phyloP scores from a whole-genome alignment of 805 yeast genomes.

The Candida odintsovae region DNA sequence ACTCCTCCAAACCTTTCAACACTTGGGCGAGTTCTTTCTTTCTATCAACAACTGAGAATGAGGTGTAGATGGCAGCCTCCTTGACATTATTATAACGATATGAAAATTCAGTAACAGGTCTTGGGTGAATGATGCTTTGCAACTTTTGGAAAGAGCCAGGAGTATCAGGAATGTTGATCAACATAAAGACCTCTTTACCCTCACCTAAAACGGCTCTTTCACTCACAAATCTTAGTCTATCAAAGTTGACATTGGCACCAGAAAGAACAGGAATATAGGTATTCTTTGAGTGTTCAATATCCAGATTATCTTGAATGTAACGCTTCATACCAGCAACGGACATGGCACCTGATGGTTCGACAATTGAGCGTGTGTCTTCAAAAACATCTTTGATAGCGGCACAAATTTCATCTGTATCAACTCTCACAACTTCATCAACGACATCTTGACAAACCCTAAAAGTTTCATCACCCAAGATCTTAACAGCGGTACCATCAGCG shows the following conservation, averaged over 20 bases:
- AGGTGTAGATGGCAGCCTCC: constrained; percentile 77
- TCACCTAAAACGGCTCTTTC: constrained; percentile 99
- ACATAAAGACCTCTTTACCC: constrained; percentile 91
- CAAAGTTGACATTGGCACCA: constrained; percentile 99
- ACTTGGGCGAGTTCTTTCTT: constrained; percentile 67
- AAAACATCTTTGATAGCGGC: constrained; percentile 97
- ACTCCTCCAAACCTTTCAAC: constrained; percentile 46
- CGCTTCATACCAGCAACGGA: constrained; percentile 92
- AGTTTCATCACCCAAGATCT: constrained; percentile 83
- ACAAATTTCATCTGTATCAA: constrained; percentile 87
- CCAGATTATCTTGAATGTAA: constrained; percentile 64
- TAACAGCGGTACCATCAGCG: constrained; percentile 98
- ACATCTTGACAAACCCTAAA: constrained; percentile 70
- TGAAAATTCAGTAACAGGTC: constrained; percentile 90
- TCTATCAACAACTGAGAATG: constrained; percentile 78
- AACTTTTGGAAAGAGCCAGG: constrained; percentile 86
- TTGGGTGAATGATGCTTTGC: constrained; percentile 75
- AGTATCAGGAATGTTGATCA: constrained; percentile 83
- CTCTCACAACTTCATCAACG: constrained; percentile 86
- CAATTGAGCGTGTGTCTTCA: constrained; percentile 89
- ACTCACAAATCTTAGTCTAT: constrained; percentile 88
- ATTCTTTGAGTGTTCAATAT: constrained; percentile 60
- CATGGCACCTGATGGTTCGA: constrained; percentile 97
- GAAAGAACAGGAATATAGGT: constrained; percentile 82
- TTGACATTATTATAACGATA: constrained; percentile 60